These are phyloP conservation scores for Lichtheimia ramosa DNA, from an alignment of 371 early-diverging fungal species.

Conservation along the genomic window DNA sequence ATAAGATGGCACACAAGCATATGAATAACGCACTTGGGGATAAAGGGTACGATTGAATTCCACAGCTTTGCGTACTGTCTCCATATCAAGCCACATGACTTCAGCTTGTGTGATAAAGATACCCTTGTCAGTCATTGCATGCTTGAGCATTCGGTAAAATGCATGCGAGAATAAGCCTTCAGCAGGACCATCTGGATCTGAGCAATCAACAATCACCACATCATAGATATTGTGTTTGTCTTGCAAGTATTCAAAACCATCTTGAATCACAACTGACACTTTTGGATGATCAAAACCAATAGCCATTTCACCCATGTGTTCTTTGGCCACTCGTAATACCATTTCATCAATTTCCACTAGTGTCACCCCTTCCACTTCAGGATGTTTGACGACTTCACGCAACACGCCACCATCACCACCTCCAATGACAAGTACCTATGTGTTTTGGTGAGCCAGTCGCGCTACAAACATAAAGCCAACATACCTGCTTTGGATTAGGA, in stretches of 20 bases:
- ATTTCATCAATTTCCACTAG: slow-evolving; percentile 97
- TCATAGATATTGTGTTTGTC: slow-evolving; percentile 86
- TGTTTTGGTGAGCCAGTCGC: too few species aligned
- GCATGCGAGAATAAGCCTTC: slow-evolving; percentile 88
- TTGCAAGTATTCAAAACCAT: slow-evolving; percentile 92
- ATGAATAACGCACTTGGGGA: slow-evolving; percentile 91
- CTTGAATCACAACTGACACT: slow-evolving; percentile 91
- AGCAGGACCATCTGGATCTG: slow-evolving; percentile 98
- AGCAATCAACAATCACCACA: slow-evolving; percentile 97
- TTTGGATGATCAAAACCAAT: slow-evolving; percentile 93
- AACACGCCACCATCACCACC: slow-evolving; percentile 99
- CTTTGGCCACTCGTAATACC: slow-evolving; percentile 88
- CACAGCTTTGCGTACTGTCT: slow-evolving; percentile 86
- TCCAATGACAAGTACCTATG: slow-evolving; percentile 93
- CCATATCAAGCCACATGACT: slow-evolving; percentile 96
- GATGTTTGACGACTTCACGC: slow-evolving; percentile 96
- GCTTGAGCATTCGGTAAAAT: slow-evolving; percentile 90
- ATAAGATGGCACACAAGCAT: slow-evolving; percentile 94
- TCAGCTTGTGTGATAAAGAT: slow-evolving; percentile 96
- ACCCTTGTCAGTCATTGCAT: slow-evolving; percentile 86
- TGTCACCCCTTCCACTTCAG: slow-evolving; percentile 84
- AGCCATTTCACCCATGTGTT: slow-evolving; percentile 92
- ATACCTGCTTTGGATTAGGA: slow-evolving; percentile 89
- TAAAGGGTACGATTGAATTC: slow-evolving; percentile 77
- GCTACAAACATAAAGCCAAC: not conserved